phyloP scores from a whole-genome alignment of 768 basidiomycete genomes.

The Tulasnella sp. region DNA sequence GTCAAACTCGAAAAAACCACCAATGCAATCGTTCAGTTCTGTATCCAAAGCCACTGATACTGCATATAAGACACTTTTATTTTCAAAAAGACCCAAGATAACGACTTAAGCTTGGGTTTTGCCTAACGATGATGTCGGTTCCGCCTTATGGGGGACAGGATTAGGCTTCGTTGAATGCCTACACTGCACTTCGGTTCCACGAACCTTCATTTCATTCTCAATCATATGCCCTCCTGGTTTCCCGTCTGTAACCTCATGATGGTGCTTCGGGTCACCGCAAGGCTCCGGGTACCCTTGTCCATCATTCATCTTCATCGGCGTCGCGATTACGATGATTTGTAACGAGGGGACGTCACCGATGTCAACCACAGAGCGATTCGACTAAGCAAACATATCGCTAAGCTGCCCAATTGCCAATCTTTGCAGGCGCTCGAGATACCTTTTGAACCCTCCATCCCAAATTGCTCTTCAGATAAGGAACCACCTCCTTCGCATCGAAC shows the following conservation, averaged over 20 bases:
- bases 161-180: too few species aligned
- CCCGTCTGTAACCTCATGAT: neutral
- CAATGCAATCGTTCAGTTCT: too few species aligned
- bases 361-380: neutral
- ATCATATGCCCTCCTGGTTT: neutral
- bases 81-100: too few species aligned
- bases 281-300: neutral
- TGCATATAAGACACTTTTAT: too few species aligned
- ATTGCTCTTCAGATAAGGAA: slow-evolving; percentile 31
- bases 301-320: neutral
- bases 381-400: neutral
- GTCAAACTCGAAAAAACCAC: too few species aligned
- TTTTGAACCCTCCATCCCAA: slow-evolving; percentile 35
- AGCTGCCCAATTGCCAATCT: neutral
- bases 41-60: too few species aligned
- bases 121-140: too few species aligned
- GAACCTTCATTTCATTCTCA: too few species aligned
- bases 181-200: too few species aligned
- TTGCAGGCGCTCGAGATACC: slow-evolving; percentile 19
- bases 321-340: neutral
- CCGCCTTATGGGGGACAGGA: too few species aligned
- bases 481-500: slow-evolving; percentile 30
- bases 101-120: too few species aligned
- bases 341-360: neutral
- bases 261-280: neutral